Evolutionary conservation across 202 grass and related monocot genomes (phyloP).

Genomic region (Tripidium arundinaceum): DNA sequence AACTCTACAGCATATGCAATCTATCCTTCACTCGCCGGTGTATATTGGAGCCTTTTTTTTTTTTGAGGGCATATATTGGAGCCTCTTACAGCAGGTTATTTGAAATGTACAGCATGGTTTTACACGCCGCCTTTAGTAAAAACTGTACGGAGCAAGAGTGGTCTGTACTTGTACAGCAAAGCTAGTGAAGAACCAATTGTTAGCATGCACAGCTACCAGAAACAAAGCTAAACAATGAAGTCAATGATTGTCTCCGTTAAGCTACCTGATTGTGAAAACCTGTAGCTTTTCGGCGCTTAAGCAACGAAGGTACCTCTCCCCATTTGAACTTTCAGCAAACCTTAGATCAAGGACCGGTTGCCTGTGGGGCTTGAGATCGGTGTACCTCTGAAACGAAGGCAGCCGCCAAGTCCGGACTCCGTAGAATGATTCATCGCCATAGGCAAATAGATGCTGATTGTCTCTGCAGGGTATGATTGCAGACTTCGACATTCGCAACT

Average conservation of each 20-base stretch:
- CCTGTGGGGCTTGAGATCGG: constrained; percentile 55
- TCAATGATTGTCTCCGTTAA: not conserved
- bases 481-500: constrained; percentile 73
- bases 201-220: not conserved
- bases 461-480: constrained; percentile 48
- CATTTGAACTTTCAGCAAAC: constrained; percentile 35
- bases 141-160: constrained; percentile 18
- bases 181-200: not conserved
- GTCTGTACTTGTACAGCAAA: not conserved
- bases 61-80: no score
- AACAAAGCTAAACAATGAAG: not conserved
- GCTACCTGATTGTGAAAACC: constrained; percentile 47
- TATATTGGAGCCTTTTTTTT: no score
- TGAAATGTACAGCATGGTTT: not conserved
- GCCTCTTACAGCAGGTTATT: not conserved
- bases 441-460: constrained; percentile 49
- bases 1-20: not conserved
- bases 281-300: constrained; percentile 62
- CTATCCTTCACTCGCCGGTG: not conserved
- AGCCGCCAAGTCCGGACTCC: constrained; percentile 59
- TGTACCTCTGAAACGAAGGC: constrained; percentile 51
- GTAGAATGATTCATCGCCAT: constrained; percentile 53
- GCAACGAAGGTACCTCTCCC: constrained; percentile 58
- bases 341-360: constrained; percentile 81
- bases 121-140: not conserved